These are phyloP conservation scores for Alternaria sp. DNA, from an alignment of 2,329 filamentous ascomycete species.

Conservation along the genomic window DNA sequence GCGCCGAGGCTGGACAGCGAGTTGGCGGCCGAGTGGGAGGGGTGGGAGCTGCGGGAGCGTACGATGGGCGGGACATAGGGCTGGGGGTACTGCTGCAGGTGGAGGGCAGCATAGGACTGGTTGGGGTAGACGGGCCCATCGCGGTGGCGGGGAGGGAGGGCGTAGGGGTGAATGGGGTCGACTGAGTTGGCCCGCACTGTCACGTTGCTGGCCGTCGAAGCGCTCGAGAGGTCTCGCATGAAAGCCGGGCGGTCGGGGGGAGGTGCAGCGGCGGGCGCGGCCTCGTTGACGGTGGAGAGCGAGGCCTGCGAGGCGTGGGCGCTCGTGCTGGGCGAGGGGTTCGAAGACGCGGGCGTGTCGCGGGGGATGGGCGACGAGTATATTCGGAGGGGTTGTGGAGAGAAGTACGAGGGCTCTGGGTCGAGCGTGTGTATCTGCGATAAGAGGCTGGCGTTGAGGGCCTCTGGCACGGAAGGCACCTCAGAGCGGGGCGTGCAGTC, in stretches of 20 bases:
- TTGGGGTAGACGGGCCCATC: conserved; percentile 55
- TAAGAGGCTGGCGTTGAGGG: conserved; percentile 25
- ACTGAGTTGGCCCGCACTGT: conserved; percentile 48
- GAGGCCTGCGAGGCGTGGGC: conserved; percentile 35
- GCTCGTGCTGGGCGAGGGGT: conserved; percentile 41
- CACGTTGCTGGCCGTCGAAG: conserved; percentile 51
- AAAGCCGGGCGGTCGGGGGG: conserved; percentile 45
- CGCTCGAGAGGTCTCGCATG: conserved; percentile 50
- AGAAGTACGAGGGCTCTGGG: conserved; percentile 47
- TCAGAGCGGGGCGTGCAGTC: conserved; percentile 52
- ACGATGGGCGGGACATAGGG: conserved; percentile 45
- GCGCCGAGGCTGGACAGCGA: conserved; percentile 51
- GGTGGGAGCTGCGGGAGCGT: conserved; percentile 52
- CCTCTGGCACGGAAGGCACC: conserved; percentile 42
- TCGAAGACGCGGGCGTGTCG: conserved; percentile 36
- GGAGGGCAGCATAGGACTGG: conserved; percentile 58
- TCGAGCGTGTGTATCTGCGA: conserved; percentile 28
- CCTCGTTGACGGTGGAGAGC: conserved; percentile 18
- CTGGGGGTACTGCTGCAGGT: conserved; percentile 53
- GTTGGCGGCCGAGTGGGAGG: conserved; percentile 47
- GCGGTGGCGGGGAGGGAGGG: conserved; percentile 22
- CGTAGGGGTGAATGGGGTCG: conserved; percentile 28
- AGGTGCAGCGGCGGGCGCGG: conserved; percentile 17
- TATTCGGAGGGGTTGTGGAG: conserved; percentile 46
- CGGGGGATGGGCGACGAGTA: conserved; percentile 40